These are phyloP conservation scores for Globisporangium echinulatum DNA, from an alignment of 352 stramenopile genomes.

Conservation along the genomic window DNA sequence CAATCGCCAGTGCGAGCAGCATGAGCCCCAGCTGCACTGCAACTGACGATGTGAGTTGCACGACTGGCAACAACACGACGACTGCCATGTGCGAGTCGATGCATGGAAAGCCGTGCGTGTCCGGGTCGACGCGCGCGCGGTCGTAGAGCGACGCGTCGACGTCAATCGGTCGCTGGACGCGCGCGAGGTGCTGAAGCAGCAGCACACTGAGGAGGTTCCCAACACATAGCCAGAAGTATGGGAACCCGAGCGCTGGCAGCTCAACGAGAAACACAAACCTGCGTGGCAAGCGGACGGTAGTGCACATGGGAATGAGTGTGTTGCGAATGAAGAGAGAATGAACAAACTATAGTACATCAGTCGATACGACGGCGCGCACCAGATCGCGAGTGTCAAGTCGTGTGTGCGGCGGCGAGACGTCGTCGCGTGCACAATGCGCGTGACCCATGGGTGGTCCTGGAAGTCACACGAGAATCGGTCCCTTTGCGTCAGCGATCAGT, in stretches of 20 bases:
- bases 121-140: slow-evolving; percentile 7
- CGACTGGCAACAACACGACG: slow-evolving; percentile 53
- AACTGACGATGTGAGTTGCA: slow-evolving; percentile 30
- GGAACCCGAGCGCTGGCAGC: slow-evolving; percentile 45
- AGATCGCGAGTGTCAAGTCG: slow-evolving; percentile 60
- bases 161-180: slow-evolving; percentile 47
- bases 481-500: no score
- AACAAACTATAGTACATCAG: neutral
- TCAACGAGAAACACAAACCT: slow-evolving; percentile 64
- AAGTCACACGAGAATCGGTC: neutral
- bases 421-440: slow-evolving; percentile 34
- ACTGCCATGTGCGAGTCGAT: slow-evolving; percentile 73
- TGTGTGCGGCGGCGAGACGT: slow-evolving; percentile 50
- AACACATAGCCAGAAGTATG: slow-evolving; percentile 64
- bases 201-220: slow-evolving; percentile 47
- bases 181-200: slow-evolving; percentile 36
- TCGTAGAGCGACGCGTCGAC: slow-evolving; percentile 28
- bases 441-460: slow-evolving; percentile 25
- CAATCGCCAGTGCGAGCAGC: slow-evolving; percentile 28
- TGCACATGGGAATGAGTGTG: no score
- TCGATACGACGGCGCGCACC: slow-evolving; percentile 17
- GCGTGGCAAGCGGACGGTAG: no score
- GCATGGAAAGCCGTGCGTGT: slow-evolving; percentile 27
- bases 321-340: no score
- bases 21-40: slow-evolving; percentile 18